Conservation (phyloP, 345 rosid species). For the Arabis alpina region DNA sequence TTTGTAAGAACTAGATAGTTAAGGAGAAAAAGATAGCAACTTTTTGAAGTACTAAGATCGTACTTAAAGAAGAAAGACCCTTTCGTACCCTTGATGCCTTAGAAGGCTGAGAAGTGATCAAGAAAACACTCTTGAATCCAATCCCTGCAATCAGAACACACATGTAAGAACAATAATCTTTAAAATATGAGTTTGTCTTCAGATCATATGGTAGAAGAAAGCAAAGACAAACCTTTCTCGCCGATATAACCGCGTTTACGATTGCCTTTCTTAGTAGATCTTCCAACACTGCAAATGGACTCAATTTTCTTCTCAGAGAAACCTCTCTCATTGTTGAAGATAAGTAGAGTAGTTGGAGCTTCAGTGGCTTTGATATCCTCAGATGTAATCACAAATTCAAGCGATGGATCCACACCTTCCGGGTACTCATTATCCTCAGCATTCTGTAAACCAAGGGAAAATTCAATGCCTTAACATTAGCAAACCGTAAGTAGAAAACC, state of each 20-base stretch:
- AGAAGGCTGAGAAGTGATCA: slow-evolving; percentile 59
- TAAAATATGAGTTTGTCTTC: background rate
- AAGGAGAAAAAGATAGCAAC: too few species aligned
- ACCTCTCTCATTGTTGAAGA: slow-evolving; percentile 74
- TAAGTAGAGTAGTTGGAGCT: slow-evolving; percentile 65
- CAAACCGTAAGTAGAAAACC: background rate
- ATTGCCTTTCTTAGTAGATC: slow-evolving; percentile 72
- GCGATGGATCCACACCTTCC: slow-evolving; percentile 67
- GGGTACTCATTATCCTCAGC: slow-evolving; percentile 78
- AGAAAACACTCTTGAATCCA: slow-evolving; percentile 75
- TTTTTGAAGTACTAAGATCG: too few species aligned
- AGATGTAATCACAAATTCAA: slow-evolving; percentile 71
- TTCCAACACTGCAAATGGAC: slow-evolving; percentile 70
- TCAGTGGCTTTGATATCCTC: slow-evolving; percentile 70
- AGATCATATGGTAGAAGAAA: background rate
- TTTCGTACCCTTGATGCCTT: slow-evolving; percentile 72
- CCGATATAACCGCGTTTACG: slow-evolving; percentile 72
- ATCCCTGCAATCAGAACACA: slow-evolving; percentile 51
- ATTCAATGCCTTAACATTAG: background rate
- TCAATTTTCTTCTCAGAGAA: slow-evolving; percentile 63
- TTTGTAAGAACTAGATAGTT: background rate
- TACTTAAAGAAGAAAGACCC: background rate
- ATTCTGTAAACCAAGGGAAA: slow-evolving; percentile 47
- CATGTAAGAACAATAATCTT: background rate
- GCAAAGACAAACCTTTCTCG: slow-evolving; percentile 61